Evolutionary conservation across 1,284 basidiomycete genomes (phyloP).

Genomic region (Porogramme epimiltina): DNA sequence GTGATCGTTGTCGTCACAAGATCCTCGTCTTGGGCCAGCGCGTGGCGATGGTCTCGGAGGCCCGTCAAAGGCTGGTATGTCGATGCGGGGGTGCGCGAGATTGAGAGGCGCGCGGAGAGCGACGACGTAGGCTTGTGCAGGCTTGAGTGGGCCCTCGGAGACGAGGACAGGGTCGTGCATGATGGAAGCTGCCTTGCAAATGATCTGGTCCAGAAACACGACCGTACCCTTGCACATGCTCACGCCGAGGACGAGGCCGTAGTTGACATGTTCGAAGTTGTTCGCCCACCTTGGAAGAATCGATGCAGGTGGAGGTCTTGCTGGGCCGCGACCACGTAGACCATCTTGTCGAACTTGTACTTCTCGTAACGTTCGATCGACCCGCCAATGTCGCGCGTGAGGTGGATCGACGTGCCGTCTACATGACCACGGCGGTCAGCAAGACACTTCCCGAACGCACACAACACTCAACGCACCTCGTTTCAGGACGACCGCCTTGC

Average conservation of each 20-base stretch:
- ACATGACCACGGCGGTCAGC: constrained; percentile 2
- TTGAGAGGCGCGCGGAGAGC: too few species aligned
- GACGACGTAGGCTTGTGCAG: too few species aligned
- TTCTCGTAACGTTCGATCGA: constrained; percentile 92
- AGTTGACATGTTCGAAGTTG: constrained; percentile 87
- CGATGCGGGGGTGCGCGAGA: too few species aligned
- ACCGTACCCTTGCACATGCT: constrained; percentile 96
- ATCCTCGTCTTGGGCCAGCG: too few species aligned
- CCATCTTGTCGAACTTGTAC: constrained; percentile 98
- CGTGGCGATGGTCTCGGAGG: too few species aligned
- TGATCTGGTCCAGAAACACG: constrained; percentile 95
- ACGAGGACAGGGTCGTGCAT: too few species aligned
- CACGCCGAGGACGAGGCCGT: constrained; percentile 94
- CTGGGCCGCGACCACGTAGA: constrained; percentile 92
- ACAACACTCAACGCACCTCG: constrained; percentile 52
- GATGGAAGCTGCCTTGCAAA: constrained; percentile 85
- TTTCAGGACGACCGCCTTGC: constrained; percentile 90
- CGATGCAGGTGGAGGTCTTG: constrained; percentile 94
- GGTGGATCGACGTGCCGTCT: constrained; percentile 98
- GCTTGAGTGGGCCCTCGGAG: too few species aligned
- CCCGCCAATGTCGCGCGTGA: constrained; percentile 97
- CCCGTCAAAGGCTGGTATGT: too few species aligned
- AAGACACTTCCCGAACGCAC: not conserved
- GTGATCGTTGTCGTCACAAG: too few species aligned
- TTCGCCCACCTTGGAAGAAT: constrained; percentile 95